These are phyloP conservation scores for Calophaca sinica DNA, from an alignment of 306 rosid species.

Conservation along the genomic window DNA sequence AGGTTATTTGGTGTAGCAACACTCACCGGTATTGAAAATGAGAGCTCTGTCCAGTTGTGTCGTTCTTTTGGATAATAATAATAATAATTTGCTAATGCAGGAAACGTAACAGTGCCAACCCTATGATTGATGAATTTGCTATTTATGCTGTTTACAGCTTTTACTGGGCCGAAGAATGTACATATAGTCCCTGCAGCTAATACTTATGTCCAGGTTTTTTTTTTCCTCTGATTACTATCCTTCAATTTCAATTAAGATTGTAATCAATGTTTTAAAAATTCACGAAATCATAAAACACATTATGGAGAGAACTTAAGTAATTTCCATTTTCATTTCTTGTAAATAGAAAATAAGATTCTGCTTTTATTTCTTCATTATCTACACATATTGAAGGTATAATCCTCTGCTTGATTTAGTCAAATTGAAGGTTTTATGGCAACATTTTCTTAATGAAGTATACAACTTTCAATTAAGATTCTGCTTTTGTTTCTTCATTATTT, in stretches of 20 bases:
- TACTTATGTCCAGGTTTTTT: slow-evolving; percentile 82
- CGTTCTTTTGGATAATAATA: slow-evolving; percentile 35
- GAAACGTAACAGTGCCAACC: slow-evolving; percentile 41
- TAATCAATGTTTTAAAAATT: slow-evolving; percentile 6
- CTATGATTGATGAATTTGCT: slow-evolving; percentile 52
- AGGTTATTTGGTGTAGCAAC: slow-evolving; percentile 70
- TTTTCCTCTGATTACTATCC: slow-evolving; percentile 13
- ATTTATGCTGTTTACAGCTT: slow-evolving; percentile 64
- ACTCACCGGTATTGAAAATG: slow-evolving; percentile 67
- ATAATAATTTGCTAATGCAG: slow-evolving; percentile 37
- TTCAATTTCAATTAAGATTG: slow-evolving; percentile 24
- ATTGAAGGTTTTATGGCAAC: slow-evolving; percentile 11
- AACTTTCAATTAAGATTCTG: slow-evolving; percentile 21
- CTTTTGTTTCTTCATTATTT: slow-evolving; percentile 22
- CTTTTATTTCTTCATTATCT: slow-evolving; percentile 19
- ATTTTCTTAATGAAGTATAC: neutral
- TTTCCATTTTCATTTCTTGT: slow-evolving; percentile 18
- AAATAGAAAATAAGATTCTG: neutral
- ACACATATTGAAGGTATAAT: slow-evolving; percentile 21
- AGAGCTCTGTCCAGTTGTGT: slow-evolving; percentile 25
- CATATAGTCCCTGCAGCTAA: slow-evolving; percentile 83
- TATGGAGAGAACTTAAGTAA: slow-evolving; percentile 27
- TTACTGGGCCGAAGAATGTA: slow-evolving; percentile 73
- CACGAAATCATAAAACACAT: neutral
- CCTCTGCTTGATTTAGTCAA: slow-evolving; percentile 41